Evolutionary conservation across 768 basidiomycete genomes (phyloP), one percentile per base, ranked within the genome.

Genomic region (Cubamyces lactineus): DNA sequence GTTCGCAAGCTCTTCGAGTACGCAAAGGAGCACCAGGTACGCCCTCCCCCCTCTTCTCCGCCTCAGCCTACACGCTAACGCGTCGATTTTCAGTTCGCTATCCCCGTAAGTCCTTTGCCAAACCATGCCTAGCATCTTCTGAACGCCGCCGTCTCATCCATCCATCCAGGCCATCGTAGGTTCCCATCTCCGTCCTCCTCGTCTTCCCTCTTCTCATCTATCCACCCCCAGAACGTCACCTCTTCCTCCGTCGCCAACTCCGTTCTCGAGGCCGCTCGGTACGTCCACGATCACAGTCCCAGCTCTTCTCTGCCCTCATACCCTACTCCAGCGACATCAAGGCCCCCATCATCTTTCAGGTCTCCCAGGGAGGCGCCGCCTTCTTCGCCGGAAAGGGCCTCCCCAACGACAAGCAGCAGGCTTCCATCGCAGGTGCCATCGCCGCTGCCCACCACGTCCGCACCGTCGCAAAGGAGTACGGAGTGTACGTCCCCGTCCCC

Each of bases 381-480:
- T 98, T 90, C 84, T 98, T 92, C 72, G 94, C 94, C 47, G 97
- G 97, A 64, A 99, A 99, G 77, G 96, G 96, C 28, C 84, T 99
- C 60, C 79, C 90, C 69, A 98, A 98, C 75, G 93, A 90, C 75
- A 89, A 94, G 69, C 97, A 98, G 72, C 88, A 98, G 77, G 97
- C 94, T 5, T 98, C 96, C 46, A 89, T 95, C 72, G 75, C 84
- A n/a, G 97, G 97, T 73, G 94, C 97, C 64, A 76, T 90, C 70
- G 91, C 94, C 55, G 95, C 94, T 57, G 97, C 96, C 26, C 86
- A 91, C 78, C 96, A 97, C 74, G 81, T 98, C 74, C 88, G 94
- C 65, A 81, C 87, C 51, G 87, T 97, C 61, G 86, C 96, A 43
- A 92, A 92, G 73, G 82, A 81, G 5, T 98, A 98, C 74, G 96